phyloP scores from a whole-genome alignment of 768 basidiomycete species.

The Agrocybe praecox region DNA sequence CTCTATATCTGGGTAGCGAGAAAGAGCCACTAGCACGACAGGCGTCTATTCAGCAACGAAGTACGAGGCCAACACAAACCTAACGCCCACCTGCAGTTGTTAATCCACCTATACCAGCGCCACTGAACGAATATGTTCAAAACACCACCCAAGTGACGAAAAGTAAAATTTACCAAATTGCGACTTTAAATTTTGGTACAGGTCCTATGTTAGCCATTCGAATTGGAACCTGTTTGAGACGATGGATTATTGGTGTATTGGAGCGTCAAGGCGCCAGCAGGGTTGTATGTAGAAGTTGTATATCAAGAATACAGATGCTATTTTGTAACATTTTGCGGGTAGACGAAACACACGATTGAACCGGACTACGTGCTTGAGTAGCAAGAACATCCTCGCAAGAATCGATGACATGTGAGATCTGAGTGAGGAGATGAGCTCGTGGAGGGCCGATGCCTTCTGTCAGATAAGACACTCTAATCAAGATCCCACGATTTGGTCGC shows the following conservation, averaged over 20 bases:
- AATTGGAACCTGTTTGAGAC: constrained; percentile 4
- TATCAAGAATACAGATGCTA: constrained; percentile 25
- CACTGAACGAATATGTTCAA: constrained; percentile 34
- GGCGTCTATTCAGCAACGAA: neutral
- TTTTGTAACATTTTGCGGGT: constrained; percentile 34
- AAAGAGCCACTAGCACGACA: constrained; percentile 37
- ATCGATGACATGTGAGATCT: constrained; percentile 42
- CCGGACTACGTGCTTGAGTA: constrained; percentile 38
- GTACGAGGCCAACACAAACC: neutral
- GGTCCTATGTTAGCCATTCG: constrained; percentile 26
- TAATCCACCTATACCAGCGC: constrained; percentile 54
- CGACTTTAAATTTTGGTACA: constrained; percentile 46
- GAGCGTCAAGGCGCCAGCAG: constrained; percentile 12
- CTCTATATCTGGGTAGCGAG: constrained; percentile 54
- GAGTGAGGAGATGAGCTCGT: constrained; percentile 25
- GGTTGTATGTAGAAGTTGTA: constrained; percentile 17
- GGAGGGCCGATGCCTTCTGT: constrained; percentile 25
- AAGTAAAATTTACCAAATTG: constrained; percentile 49
- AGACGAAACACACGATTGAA: constrained; percentile 44
- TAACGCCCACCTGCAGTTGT: constrained; percentile 37
- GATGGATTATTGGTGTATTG: constrained; percentile 8
- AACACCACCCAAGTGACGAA: constrained; percentile 12
- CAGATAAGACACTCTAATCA: constrained; percentile 33
- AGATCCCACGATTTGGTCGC: constrained; percentile 50
- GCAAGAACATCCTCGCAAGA: constrained; percentile 41